Evolutionary conservation across 495 filamentous ascomycete species (phyloP).

Genomic region (Apiosordaria backusii): DNA sequence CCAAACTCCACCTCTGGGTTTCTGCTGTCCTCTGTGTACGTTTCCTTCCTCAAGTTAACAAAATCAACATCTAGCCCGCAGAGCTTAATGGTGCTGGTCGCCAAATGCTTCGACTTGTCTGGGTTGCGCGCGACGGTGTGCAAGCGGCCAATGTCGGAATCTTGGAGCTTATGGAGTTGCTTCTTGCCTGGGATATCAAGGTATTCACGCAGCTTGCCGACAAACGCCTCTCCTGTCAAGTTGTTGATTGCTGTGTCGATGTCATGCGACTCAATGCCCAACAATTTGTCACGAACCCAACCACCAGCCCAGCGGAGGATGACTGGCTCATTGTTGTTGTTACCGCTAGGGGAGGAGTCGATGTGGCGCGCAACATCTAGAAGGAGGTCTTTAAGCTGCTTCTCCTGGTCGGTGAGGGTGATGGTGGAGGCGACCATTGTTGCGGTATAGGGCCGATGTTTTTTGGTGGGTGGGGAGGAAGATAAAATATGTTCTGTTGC

Average conservation of each 20-base stretch:
- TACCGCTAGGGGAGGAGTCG: conserved; percentile 40
- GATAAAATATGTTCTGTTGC: conserved; percentile 5
- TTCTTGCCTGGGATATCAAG: conserved; percentile 45
- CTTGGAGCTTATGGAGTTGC: conserved; percentile 44
- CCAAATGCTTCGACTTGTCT: conserved; percentile 96
- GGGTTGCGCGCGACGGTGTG: conserved; percentile 85
- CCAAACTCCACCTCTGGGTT: conserved; percentile 94
- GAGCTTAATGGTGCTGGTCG: conserved; percentile 82
- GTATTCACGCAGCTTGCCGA: conserved; percentile 55
- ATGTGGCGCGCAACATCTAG: conserved; percentile 72
- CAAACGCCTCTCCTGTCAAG: conserved; percentile 88
- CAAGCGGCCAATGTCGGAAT: conserved; percentile 58
- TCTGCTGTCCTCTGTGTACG: conserved; percentile 77
- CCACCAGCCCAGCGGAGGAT: conserved; percentile 88
- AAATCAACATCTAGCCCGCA: conserved; percentile 89
- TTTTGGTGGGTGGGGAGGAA: conserved; percentile 2
- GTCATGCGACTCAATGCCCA: conserved; percentile 76
- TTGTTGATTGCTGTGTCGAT: conserved; percentile 94
- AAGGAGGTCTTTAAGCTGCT: conserved; percentile 64
- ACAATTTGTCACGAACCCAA: conserved; percentile 97
- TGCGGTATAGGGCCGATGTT: not conserved
- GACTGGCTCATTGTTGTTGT: conserved; percentile 42
- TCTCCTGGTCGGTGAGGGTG: conserved; percentile 61
- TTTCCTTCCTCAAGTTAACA: conserved; percentile 91
- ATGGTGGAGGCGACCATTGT: conserved; percentile 16